A percentile compares a stretch with the other conserved stretches of the same genome.
Conservation (phyloP, 1,284 basidiomycete species). For the Ustilago esculenta region DNA sequence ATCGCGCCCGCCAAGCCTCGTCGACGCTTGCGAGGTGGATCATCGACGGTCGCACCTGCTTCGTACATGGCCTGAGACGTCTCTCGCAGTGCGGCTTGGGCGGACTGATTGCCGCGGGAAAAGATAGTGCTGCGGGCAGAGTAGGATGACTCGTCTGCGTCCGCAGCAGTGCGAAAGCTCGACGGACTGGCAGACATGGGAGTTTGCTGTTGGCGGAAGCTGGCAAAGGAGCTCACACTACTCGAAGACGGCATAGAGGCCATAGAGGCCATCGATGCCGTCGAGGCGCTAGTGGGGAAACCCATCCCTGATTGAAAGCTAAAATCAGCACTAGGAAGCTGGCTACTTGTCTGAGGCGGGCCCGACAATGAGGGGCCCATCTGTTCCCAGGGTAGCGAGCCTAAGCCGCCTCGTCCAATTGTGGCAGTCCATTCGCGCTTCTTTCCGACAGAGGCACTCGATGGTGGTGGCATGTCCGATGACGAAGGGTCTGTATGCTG, state of each 20-base stretch:
- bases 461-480: constrained; percentile 16
- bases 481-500: neutral
- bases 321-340: constrained; percentile 22
- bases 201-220: constrained; percentile 28
- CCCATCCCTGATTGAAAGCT: constrained; percentile 30
- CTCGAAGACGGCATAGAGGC: constrained; percentile 33
- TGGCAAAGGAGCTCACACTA: constrained; percentile 21
- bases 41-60: constrained; percentile 1
- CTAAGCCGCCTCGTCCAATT: constrained; percentile 17
- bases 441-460: constrained; percentile 16
- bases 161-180: constrained; percentile 35
- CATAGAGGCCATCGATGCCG: constrained; percentile 25
- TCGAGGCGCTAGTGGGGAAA: constrained; percentile 20
- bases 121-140: constrained; percentile 25
- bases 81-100: constrained; percentile 22
- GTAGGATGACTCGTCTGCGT: constrained; percentile 18
- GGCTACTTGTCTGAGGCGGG: neutral
- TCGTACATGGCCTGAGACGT: constrained; percentile 14
- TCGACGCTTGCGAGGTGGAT: constrained; percentile 40
- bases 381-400: constrained; percentile 36
- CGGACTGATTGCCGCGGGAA: constrained; percentile 31
- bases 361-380: constrained; percentile 26
- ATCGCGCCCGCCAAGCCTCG: constrained; percentile 50
- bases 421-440: constrained; percentile 36
- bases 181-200: constrained; percentile 33